Evolutionary conservation across 2,329 filamentous ascomycete genomes (phyloP).

Genomic region (Talaromyces atroroseus): DNA sequence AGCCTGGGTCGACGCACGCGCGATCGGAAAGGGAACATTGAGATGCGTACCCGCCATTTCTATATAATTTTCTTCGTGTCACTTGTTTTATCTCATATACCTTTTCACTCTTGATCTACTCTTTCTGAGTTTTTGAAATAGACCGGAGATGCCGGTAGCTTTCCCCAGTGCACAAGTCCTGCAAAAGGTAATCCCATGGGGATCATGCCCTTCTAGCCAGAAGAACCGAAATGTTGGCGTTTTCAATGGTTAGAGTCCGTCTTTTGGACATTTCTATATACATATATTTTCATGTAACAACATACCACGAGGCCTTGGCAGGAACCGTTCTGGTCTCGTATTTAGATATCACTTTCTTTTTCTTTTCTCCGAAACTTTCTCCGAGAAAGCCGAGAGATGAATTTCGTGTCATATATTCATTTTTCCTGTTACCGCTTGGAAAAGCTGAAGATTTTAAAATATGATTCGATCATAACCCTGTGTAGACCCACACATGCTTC

Average conservation of each 20-base stretch:
- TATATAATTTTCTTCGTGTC: neutral
- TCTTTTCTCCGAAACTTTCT: neutral
- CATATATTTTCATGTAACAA: neutral
- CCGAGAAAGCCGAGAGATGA: neutral
- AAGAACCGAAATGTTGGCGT: neutral
- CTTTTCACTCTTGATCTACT: neutral
- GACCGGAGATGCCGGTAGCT: neutral
- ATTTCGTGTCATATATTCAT: neutral
- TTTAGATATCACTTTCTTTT: neutral
- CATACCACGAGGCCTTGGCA: conserved; percentile 2
- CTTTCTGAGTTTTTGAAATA: neutral
- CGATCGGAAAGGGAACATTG: neutral
- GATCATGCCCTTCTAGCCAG: neutral
- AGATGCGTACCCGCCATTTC: neutral
- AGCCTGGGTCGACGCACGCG: neutral
- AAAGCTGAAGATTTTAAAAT: neutral
- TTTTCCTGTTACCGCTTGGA: neutral
- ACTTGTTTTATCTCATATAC: neutral
- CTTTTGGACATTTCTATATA: neutral
- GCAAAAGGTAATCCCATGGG: neutral
- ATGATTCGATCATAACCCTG: neutral
- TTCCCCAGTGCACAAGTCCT: neutral
- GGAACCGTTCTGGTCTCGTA: conserved; percentile 2
- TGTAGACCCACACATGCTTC: neutral
- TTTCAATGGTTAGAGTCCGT: neutral